Evolutionary conservation across 148 eudicot species (phyloP).

Genomic region (Heliamphora exappendiculata): DNA sequence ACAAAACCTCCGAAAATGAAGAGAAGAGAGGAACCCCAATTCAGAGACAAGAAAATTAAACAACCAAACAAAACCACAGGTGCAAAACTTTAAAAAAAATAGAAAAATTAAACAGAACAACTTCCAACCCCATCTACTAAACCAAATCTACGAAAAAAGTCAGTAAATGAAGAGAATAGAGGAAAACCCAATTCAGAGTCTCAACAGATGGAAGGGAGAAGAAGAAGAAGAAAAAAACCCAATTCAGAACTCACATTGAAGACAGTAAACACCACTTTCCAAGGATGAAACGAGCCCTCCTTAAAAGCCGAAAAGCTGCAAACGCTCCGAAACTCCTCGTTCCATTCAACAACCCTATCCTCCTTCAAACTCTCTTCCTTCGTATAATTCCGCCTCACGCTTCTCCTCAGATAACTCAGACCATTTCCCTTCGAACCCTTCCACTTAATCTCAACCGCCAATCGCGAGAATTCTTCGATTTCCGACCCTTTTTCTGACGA

Average conservation of each 20-base stretch:
- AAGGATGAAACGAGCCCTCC: constrained; percentile 47
- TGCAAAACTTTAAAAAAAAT: too few species aligned
- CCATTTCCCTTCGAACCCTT: constrained; percentile 53
- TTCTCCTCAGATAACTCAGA: constrained; percentile 38
- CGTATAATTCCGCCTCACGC: constrained; percentile 43
- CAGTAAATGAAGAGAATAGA: neutral
- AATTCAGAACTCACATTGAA: constrained; percentile 45
- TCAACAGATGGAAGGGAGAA: neutral
- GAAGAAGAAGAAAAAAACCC: neutral
- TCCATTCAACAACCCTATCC: constrained; percentile 52
- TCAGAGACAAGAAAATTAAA: too few species aligned
- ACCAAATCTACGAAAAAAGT: neutral
- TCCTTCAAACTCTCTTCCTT: constrained; percentile 29
- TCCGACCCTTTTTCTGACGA: constrained; percentile 5
- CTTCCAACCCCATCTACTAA: too few species aligned
- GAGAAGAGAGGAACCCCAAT: too few species aligned
- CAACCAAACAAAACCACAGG: too few species aligned
- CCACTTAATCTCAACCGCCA: constrained; percentile 70
- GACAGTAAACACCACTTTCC: constrained; percentile 49
- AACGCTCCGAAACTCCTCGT: constrained; percentile 46
- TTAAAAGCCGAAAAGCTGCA: constrained; percentile 40
- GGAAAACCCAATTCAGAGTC: constrained; percentile 18
- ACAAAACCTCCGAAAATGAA: too few species aligned
- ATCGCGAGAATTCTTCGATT: constrained; percentile 15
- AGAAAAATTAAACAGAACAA: too few species aligned